Percentiles rank a stretch among this genome's conserved stretches.
These are phyloP conservation scores for Conticribra weissflogii DNA, from an alignment of 108 stramenopile species.

Conservation along the genomic window DNA sequence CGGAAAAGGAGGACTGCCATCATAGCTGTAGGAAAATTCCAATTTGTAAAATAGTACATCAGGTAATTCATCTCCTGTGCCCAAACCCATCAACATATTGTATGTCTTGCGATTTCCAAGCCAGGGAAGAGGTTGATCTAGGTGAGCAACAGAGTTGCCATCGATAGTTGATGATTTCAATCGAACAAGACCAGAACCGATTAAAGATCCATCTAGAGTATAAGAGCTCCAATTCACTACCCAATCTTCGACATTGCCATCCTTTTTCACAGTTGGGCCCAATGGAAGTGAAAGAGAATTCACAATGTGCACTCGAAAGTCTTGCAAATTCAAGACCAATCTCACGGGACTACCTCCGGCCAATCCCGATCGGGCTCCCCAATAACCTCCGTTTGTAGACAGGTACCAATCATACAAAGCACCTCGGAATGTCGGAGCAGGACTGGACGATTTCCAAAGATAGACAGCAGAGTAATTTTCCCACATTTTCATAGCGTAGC, in stretches of 20 bases:
- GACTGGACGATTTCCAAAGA: constrained; percentile 51
- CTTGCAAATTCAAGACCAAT: constrained; percentile 27
- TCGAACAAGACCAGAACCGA: constrained; percentile 10
- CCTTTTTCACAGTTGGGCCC: not conserved
- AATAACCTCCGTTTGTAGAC: constrained; percentile 51
- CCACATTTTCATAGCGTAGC: constrained; percentile 35
- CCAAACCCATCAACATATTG: no score
- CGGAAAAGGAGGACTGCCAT: not conserved
- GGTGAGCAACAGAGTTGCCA: constrained; percentile 23
- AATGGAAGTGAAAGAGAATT: constrained; percentile 19
- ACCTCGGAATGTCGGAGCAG: constrained; percentile 58
- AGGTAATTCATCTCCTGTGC: not conserved
- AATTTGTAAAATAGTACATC: constrained; percentile 32
- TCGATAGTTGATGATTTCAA: not conserved
- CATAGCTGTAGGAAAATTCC: not conserved
- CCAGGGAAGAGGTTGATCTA: constrained; percentile 25
- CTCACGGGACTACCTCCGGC: constrained; percentile 16
- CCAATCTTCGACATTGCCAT: not conserved
- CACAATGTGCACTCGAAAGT: constrained; percentile 34
- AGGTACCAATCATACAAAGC: constrained; percentile 57
- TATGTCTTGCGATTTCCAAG: constrained; percentile 1
- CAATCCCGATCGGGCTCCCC: constrained; percentile 46
- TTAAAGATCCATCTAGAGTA: constrained; percentile 23
- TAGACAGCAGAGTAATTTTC: constrained; percentile 45
- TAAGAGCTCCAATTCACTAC: constrained; percentile 26